Conservation (phyloP, 139 green algal species). For the Nannochloris sp. region DNA sequence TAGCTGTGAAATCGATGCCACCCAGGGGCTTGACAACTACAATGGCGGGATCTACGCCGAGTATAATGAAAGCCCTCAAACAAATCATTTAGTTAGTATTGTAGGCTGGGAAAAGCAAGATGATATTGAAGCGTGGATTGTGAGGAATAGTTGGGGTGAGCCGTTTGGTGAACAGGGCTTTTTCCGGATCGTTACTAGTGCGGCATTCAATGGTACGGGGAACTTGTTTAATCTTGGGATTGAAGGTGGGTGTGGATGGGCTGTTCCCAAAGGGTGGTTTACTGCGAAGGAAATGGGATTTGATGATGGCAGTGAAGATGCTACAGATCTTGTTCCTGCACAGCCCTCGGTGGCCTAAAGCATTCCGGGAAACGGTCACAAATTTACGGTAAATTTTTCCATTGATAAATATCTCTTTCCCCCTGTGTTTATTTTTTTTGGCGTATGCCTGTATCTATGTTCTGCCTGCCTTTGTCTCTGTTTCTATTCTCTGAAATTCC, state of each 20-base stretch:
- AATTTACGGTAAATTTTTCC: too few species aligned
- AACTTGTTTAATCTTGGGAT: slow-evolving; percentile 65
- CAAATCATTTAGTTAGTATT: slow-evolving; percentile 83
- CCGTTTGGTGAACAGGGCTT: slow-evolving; percentile 62
- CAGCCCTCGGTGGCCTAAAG: too few species aligned
- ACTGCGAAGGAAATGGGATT: slow-evolving; percentile 11
- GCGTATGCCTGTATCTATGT: too few species aligned
- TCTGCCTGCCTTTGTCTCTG: too few species aligned
- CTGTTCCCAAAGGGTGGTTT: slow-evolving; percentile 35
- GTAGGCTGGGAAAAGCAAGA: slow-evolving; percentile 76
- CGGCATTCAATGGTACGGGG: slow-evolving; percentile 40
- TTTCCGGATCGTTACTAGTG: slow-evolving; percentile 63
- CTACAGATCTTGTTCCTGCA: neutral
- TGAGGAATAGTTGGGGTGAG: slow-evolving; percentile 60
- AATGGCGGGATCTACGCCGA: slow-evolving; percentile 41
- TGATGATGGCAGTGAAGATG: neutral
- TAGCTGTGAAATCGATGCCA: slow-evolving; percentile 73
- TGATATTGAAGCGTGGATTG: slow-evolving; percentile 66
- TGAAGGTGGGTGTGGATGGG: slow-evolving; percentile 65
- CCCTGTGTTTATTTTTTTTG: too few species aligned
- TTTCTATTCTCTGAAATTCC: too few species aligned
- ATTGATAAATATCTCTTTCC: too few species aligned
- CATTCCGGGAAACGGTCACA: too few species aligned
- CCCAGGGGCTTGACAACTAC: slow-evolving; percentile 60
- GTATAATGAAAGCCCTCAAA: slow-evolving; percentile 22